These are phyloP conservation scores for Pilatotrama ljubarskyi DNA, from an alignment of 768 basidiomycete genomes.

Conservation along the genomic window DNA sequence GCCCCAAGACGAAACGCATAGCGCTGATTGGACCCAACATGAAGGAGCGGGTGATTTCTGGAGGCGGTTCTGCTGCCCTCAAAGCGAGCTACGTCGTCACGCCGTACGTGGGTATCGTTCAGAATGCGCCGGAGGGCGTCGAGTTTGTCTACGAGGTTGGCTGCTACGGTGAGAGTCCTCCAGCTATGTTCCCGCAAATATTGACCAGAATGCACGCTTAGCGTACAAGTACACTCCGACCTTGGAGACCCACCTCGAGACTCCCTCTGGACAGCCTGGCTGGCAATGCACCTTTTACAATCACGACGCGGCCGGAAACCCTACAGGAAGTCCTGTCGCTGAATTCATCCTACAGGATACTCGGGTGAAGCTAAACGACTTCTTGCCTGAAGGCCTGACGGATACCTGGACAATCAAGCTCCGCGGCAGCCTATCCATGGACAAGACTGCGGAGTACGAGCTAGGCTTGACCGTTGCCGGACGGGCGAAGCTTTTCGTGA, in stretches of 20 bases:
- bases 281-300: slow-evolving; percentile 68
- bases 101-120: slow-evolving; percentile 59
- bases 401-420: slow-evolving; percentile 57
- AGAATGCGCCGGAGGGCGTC: slow-evolving; percentile 49
- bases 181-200: neutral
- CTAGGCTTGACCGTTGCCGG: slow-evolving; percentile 66
- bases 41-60: slow-evolving; percentile 64
- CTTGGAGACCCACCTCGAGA: slow-evolving; percentile 58
- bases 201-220: slow-evolving; percentile 22
- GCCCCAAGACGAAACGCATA: slow-evolving; percentile 43
- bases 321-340: slow-evolving; percentile 42
- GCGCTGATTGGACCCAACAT: slow-evolving; percentile 73
- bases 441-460: slow-evolving; percentile 52
- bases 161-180: slow-evolving; percentile 51
- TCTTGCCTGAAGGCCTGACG: slow-evolving; percentile 56
- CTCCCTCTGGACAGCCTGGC: slow-evolving; percentile 52
- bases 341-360: slow-evolving; percentile 57
- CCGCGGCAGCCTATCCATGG: slow-evolving; percentile 50
- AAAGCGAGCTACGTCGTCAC: slow-evolving; percentile 65
- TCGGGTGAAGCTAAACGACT: slow-evolving; percentile 66
- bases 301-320: slow-evolving; percentile 50
- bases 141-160: slow-evolving; percentile 61
- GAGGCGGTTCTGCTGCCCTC: slow-evolving; percentile 73
- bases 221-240: slow-evolving; percentile 72
- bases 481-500: slow-evolving; percentile 62